Percentiles rank a stretch among this genome's conserved stretches.
These are phyloP conservation scores for Kwoniella sp. DNA, from an alignment of 768 basidiomycete genomes.

Conservation along the genomic window DNA sequence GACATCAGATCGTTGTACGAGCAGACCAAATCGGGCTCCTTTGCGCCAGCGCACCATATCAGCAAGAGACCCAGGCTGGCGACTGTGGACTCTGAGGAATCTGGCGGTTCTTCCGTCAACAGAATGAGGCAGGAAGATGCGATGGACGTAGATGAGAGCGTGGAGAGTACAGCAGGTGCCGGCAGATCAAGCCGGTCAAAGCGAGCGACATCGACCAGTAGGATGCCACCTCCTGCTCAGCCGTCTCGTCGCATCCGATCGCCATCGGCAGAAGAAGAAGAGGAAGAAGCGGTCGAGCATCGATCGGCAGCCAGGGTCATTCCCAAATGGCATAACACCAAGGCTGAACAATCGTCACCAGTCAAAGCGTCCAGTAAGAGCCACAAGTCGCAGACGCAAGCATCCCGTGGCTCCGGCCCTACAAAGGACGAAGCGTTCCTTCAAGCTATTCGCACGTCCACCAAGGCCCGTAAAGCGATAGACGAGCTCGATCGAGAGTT, in stretches of 20 bases:
- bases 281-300: slow-evolving; percentile 22
- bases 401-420: slow-evolving; percentile 1
- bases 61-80: slow-evolving; percentile 10
- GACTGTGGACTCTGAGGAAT: slow-evolving; percentile 15
- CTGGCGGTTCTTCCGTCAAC: not conserved
- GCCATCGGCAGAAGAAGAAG: slow-evolving; percentile 28
- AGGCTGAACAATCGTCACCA: slow-evolving; percentile 2
- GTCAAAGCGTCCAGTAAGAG: not conserved
- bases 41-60: not conserved
- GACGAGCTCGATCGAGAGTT: slow-evolving; percentile 55
- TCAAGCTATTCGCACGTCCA: slow-evolving; percentile 43
- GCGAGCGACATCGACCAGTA: slow-evolving; percentile 13
- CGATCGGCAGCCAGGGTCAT: not conserved
- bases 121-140: not conserved
- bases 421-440: slow-evolving; percentile 50
- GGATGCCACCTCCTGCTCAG: slow-evolving; percentile 24
- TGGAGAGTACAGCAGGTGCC: slow-evolving; percentile 28
- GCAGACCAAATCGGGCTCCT: slow-evolving; percentile 31
- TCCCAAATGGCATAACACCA: not conserved
- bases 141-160: slow-evolving; percentile 38
- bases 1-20: slow-evolving; percentile 45
- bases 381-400: slow-evolving; percentile 5
- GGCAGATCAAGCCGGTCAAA: slow-evolving; percentile 27
- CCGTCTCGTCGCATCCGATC: slow-evolving; percentile 13
- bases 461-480: slow-evolving; percentile 45